Base-by-base conservation (phyloP, 2,329 filamentous ascomycete species). In the Knufia fluminis region DNA sequence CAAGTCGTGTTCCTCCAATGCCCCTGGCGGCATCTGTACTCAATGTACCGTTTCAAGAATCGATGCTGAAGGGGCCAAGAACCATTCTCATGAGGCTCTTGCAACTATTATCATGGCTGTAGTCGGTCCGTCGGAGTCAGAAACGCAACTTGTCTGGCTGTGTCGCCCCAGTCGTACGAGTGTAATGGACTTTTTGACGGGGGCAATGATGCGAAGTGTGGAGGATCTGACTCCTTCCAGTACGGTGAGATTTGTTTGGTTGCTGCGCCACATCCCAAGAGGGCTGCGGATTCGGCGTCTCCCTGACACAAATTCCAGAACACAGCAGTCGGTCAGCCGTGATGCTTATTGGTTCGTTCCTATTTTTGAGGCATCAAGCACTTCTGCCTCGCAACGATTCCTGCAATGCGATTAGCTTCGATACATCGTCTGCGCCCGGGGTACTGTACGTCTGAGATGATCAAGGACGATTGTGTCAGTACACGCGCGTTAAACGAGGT, bases 1-100 rank as follows among this genome's bases (percentile, higher is more conserved):
- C 45, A 48, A 31, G 12, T 40, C 33, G 22, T 22, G 24, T 10
- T 40, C 35, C 32, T 48, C 35, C 22, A 48, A 31, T 17, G 32
- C 28, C 45, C 45, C 45, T 3, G 33, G 20, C 31, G 45, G 33
- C 45, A 48, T 48, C 35, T 39, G 45, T 48, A n/a, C 16, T 33
- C 33, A 4, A 17, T 14, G 8, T 33, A 17, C 3, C 17, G n/a
- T 3, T 33, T n/a, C 8, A 20, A 19, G 19, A 9, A 10, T 16
- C n/a, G 26, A 6, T 45, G 42, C 33, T n/a, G 22, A 14, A 45
- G 42, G n/a, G 26, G 28, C 17, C 17, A 33, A 23, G 19, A 22
- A 22, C 19, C 12, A 26, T n/a, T 9, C n/a, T 45, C 42, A 32
- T 45, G 42, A 32, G 42, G 42, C 23, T 33, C 23, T 45, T 45